Conservation (phyloP, 2,329 filamentous ascomycete species). For the Clarireedia hainanense region DNA sequence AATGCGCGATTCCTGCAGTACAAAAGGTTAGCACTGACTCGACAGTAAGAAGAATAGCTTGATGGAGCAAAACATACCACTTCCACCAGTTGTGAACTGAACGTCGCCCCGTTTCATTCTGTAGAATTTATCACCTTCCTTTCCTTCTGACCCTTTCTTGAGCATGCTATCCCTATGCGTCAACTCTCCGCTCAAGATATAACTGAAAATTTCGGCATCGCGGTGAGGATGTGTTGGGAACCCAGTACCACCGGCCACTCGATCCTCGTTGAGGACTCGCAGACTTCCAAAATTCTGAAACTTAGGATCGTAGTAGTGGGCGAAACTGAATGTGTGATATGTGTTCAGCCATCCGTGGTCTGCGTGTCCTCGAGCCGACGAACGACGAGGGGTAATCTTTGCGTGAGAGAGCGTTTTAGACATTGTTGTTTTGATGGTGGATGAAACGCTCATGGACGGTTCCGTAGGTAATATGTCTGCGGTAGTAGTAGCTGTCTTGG, state of each 20-base stretch:
- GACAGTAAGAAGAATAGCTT: background rate
- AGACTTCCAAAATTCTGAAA: constrained; percentile 56
- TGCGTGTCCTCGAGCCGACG: constrained; percentile 62
- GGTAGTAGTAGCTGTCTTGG: background rate
- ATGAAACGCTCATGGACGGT: constrained; percentile 24
- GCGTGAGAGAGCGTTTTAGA: constrained; percentile 56
- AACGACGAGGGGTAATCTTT: constrained; percentile 69
- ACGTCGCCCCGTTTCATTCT: constrained; percentile 73
- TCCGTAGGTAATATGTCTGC: constrained; percentile 4
- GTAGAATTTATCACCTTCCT: constrained; percentile 52
- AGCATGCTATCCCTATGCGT: constrained; percentile 85
- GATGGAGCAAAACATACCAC: constrained; percentile 37
- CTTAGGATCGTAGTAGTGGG: constrained; percentile 37
- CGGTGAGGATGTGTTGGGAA: constrained; percentile 82
- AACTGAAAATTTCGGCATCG: constrained; percentile 85
- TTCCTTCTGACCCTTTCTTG: constrained; percentile 55
- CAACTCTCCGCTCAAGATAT: constrained; percentile 77
- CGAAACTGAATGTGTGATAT: constrained; percentile 35
- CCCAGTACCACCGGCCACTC: constrained; percentile 63
- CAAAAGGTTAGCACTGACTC: constrained; percentile 13
- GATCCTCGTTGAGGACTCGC: constrained; percentile 83
- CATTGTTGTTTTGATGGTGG: constrained; percentile 40
- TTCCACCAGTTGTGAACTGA: constrained; percentile 85
- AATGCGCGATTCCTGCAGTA: constrained; percentile 59
- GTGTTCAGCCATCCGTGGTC: constrained; percentile 85